phyloP scores from a whole-genome alignment of 192 early-diverging fungal genomes.

The Coemansia sp. region DNA sequence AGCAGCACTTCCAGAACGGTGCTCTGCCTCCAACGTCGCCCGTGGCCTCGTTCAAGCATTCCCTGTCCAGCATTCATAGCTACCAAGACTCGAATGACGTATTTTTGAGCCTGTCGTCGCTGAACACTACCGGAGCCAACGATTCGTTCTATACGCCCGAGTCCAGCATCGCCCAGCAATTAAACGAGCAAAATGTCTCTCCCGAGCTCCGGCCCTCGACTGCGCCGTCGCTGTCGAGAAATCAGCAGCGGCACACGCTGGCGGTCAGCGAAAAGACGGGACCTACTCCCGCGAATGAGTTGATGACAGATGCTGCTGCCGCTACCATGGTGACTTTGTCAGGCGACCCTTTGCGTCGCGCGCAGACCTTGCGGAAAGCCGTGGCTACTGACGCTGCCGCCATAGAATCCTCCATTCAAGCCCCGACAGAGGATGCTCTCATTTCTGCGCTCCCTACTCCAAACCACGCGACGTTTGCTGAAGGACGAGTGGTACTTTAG shows the following conservation, averaged over 20 bases:
- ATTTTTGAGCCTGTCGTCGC: slow-evolving; percentile 28
- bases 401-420: slow-evolving; percentile 36
- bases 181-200: neutral
- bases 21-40: neutral
- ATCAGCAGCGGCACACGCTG: slow-evolving; percentile 32
- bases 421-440: slow-evolving; percentile 16
- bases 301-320: neutral
- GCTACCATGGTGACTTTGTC: neutral
- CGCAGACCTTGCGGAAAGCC: slow-evolving; percentile 45
- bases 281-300: neutral
- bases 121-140: slow-evolving; percentile 17
- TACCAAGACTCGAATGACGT: slow-evolving; percentile 26
- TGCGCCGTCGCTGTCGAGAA: slow-evolving; percentile 22
- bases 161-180: too few relatives aligned
- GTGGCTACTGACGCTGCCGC: slow-evolving; percentile 41
- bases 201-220: slow-evolving; percentile 35
- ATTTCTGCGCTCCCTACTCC: slow-evolving; percentile 52
- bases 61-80: slow-evolving; percentile 17
- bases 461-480: neutral
- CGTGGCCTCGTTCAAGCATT: slow-evolving; percentile 34
- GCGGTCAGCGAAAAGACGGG: slow-evolving; percentile 6
- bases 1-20: neutral
- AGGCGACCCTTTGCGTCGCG: slow-evolving; percentile 17
- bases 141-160: slow-evolving; percentile 51
- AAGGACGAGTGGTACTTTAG: slow-evolving; percentile 39